These are phyloP conservation scores for Xerocomus potaroensis DNA, from an alignment of 768 basidiomycete species.

Conservation along the genomic window DNA sequence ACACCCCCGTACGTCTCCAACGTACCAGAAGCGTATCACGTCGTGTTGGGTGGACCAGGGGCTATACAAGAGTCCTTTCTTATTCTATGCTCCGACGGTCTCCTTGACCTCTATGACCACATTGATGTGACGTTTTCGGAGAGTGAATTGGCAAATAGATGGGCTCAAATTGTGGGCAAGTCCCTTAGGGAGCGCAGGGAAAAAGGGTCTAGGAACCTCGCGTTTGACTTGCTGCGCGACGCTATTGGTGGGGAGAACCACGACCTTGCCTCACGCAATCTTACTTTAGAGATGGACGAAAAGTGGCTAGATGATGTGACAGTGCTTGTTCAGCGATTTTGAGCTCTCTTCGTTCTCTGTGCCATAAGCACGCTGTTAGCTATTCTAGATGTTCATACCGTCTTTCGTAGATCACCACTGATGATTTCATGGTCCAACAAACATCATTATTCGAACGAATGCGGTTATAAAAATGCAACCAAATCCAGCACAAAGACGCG, in stretches of 20 bases:
- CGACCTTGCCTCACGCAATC: slow-evolving; percentile 36
- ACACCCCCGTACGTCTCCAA: slow-evolving; percentile 46
- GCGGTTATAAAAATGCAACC: slow-evolving; percentile 9
- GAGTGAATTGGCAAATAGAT: slow-evolving; percentile 31
- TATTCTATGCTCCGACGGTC: slow-evolving; percentile 45
- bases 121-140: slow-evolving; percentile 18
- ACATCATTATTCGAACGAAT: slow-evolving; percentile 11
- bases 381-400: slow-evolving; percentile 8
- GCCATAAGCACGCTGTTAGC: neutral
- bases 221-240: slow-evolving; percentile 39
- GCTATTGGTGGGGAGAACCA: slow-evolving; percentile 41
- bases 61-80: slow-evolving; percentile 28
- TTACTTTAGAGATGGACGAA: slow-evolving; percentile 49
- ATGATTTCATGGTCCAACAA: slow-evolving; percentile 9
- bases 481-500: slow-evolving; percentile 2
- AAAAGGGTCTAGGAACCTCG: slow-evolving; percentile 30
- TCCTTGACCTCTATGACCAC: slow-evolving; percentile 38
- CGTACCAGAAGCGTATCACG: slow-evolving; percentile 39
- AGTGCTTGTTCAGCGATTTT: slow-evolving; percentile 39
- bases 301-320: slow-evolving; percentile 51
- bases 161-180: slow-evolving; percentile 32
- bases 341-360: slow-evolving; percentile 2
- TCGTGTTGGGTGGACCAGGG: slow-evolving; percentile 21
- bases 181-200: slow-evolving; percentile 20
- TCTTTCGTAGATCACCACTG: slow-evolving; percentile 5